These are phyloP conservation scores for Neurospora sp. DNA, from an alignment of 2,329 filamentous ascomycete species.

Conservation along the genomic window DNA sequence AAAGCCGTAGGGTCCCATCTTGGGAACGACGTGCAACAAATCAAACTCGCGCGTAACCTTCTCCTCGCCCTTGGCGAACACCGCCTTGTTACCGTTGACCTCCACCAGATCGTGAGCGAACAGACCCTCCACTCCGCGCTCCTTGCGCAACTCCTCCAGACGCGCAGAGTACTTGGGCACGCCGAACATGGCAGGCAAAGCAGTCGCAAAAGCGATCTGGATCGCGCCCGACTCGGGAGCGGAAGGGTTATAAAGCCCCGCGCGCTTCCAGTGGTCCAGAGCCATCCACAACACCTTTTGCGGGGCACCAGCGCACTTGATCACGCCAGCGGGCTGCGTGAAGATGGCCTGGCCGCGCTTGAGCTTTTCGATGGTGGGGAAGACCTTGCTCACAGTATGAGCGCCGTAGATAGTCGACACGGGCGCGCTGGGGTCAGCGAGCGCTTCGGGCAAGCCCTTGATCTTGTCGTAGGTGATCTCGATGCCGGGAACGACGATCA, in stretches of 20 bases:
- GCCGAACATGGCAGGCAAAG: slow-evolving; percentile 47
- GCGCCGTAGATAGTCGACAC: slow-evolving; percentile 49
- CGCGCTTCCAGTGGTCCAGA: slow-evolving; percentile 46
- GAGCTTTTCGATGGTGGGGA: slow-evolving; percentile 36
- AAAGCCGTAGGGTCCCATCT: slow-evolving; percentile 48
- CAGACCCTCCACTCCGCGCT: slow-evolving; percentile 46
- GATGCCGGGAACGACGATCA: slow-evolving; percentile 53
- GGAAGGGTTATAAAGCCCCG: slow-evolving; percentile 37
- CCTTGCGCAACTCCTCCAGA: slow-evolving; percentile 42
- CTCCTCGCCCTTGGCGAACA: slow-evolving; percentile 32
- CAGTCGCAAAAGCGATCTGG: slow-evolving; percentile 46
- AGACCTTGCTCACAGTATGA: slow-evolving; percentile 44
- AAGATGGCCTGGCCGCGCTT: slow-evolving; percentile 45
- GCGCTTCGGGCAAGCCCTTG: slow-evolving; percentile 47
- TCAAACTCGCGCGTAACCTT: slow-evolving; percentile 40
- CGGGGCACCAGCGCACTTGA: slow-evolving; percentile 53
- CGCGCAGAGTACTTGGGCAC: slow-evolving; percentile 49
- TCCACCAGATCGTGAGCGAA: slow-evolving; percentile 48
- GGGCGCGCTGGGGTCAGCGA: slow-evolving; percentile 33
- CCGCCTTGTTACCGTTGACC: slow-evolving; percentile 42
- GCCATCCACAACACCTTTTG: slow-evolving; percentile 56
- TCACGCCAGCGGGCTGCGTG: slow-evolving; percentile 46
- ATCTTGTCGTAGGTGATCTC: slow-evolving; percentile 39
- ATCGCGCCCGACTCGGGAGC: slow-evolving; percentile 31
- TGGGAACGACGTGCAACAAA: slow-evolving; percentile 47